Evolutionary conservation across 495 filamentous ascomycete species (phyloP), one percentile per base, ranked within the genome.

Genomic region (Neurospora sp.): DNA sequence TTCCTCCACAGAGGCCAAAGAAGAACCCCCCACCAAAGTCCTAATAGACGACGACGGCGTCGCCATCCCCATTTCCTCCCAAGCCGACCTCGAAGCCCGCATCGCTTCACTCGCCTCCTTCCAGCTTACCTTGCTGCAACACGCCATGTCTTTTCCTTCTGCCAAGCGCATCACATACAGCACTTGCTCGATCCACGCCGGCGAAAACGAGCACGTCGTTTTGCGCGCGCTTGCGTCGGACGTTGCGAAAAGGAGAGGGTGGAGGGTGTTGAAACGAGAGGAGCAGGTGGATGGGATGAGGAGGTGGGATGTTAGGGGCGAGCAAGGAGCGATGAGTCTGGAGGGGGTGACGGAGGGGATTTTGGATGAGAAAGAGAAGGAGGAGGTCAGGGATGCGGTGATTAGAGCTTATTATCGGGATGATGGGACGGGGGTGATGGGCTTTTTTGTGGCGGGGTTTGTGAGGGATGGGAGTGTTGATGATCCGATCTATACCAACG

Each of bases 121-220:
- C 31, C 94, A 97, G 79, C 85, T 92, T 20, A 84, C 86, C 38
- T 88, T 97, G 18, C 84, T 97, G 7, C 86, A 91, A 71, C 94
- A 96, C 78, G 95, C 96, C 0, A 89, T 98, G 80, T 79, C 82
- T 35, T 99, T 97, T 75, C 92, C 94, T 0, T 82, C 85, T n/a
- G 94, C 93, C 0, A 84, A 78, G 4, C 91, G 86, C 76, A 91
- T 98, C 45, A 92, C 91, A 0, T 99, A 99, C 78, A 94, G 91
- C 48, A 99, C 96, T 0, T 99, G 96, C 78, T 98, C 96, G 0
- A 84, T 97, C 35, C 88, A 97, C 79, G 83, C 89, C 1, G 86
- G 90, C 44, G 96, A 99, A 80, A 98, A 99, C 77, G 96, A 99
- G 79, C 79, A 85, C 35, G 96, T 98, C 0, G 94, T 97, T 9